phyloP scores from a whole-genome alignment of 257 asterid genomes.

The Paulownia fortunei region DNA sequence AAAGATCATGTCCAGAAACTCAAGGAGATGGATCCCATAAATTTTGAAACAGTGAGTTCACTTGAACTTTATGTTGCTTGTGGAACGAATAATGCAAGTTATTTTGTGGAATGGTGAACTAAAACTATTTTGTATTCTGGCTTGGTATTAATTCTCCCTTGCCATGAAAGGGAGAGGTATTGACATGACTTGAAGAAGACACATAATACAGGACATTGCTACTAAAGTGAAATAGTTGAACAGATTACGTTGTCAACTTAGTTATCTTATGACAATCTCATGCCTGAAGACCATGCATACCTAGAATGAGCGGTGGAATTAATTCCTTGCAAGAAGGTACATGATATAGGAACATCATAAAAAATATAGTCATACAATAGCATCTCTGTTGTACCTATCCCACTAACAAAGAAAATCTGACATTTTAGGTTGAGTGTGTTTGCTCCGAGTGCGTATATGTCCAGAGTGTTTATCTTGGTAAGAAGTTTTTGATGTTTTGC shows the following conservation, averaged over 20 bases:
- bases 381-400: background rate
- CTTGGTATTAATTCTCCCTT: background rate
- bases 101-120: too few relatives aligned
- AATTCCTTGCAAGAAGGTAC: background rate
- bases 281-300: too few relatives aligned
- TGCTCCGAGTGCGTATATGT: too few relatives aligned
- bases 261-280: too few relatives aligned
- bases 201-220: background rate
- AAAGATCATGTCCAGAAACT: conserved; percentile 82
- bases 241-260: too few relatives aligned
- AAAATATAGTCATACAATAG: background rate
- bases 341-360: background rate
- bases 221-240: too few relatives aligned
- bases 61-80: conserved; percentile 15
- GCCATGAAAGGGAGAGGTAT: background rate
- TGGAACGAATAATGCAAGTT: background rate
- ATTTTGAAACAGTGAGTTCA: conserved; percentile 85
- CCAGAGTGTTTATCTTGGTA: too few relatives aligned
- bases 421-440: too few relatives aligned
- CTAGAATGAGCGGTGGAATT: background rate
- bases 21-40: conserved; percentile 98
- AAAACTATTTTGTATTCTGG: too few relatives aligned
- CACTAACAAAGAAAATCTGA: too few relatives aligned
- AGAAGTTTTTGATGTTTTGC: too few relatives aligned
- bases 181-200: too few relatives aligned